Evolutionary conservation across 2,329 filamentous ascomycete species (phyloP), one percentile per base, ranked within the genome.

Genomic region (Nemania sp.): DNA sequence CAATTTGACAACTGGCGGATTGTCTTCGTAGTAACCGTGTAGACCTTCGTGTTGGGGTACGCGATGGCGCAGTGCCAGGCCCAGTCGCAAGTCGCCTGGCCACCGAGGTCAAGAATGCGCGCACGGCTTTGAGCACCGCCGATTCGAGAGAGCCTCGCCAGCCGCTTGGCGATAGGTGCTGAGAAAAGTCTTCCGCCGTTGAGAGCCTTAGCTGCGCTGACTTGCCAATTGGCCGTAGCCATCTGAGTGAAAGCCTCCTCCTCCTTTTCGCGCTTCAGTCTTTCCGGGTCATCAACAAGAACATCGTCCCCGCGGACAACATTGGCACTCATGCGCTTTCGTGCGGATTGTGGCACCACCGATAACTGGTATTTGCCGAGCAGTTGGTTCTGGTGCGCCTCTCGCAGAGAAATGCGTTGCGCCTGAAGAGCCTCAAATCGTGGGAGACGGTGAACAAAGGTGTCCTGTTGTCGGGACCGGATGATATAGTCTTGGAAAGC

Each of bases 61-160:
- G 93, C 88, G 43, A 89, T 80, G 1, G 94, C 91, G 53, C 91
- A 89, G 68, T 94, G 86, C 94, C 94, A 99, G 19, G 90, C 93
- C 94, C 94, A 99, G 72, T 96, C 91, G 68, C 91, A 93, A 12
- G 89, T 84, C 0, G 88, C 80, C 68, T 93, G 86, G 39, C 92
- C 92, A 43, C 90, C 91, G 28, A 97, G 84, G 68, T 97, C 93
- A 22, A 97, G 81, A 52, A 97, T 51, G 28, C 88, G 79, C 3
- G 85, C 75, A 20, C 85, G 80, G 53, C 82, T 75, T 54, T 76
- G 75, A 46, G 72, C 68, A 15, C 72, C 70, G 31, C 78, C 78
- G 68, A 79, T 75, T 56, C 75, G 75, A 20, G 80, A 83, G 23
- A 81, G 72, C 39, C 81, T 76, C 5, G 79, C 78, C 33, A 87